Evolutionary conservation across 352 stramenopile genomes (phyloP), one percentile per base, ranked within the genome.

Genomic region (Globisporangium camurandrum): DNA sequence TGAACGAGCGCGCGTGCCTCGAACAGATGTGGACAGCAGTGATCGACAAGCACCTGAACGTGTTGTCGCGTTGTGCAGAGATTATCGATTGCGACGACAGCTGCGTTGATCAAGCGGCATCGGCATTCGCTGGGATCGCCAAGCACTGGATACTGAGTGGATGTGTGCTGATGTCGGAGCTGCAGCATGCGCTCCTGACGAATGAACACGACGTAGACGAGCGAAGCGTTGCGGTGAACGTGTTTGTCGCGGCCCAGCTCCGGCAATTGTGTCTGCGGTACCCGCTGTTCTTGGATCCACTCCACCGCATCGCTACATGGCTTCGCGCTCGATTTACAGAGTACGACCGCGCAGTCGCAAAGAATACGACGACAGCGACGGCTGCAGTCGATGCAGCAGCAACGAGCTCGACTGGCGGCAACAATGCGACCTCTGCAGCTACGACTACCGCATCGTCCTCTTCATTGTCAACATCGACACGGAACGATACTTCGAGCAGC

Each of bases 251-350:
- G 53, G 63, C 81, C 31, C 69, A 84, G 36, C 50, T 58, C 16
- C 60, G 71, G 23, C 61, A 71, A 56, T 56, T 80, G 14, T 66
- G 69, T 34, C 63, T 67, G 16, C 68, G 71, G 51, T 73, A 72
- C 22, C 63, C 69, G 7, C 50, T 88, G 34, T 57, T 88, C 0
- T 23, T 82, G 0, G 76, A 88, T 28, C 73, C 76, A n/a, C 53
- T 83, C 8, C 49, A 53, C 23, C 51, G 51, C 10, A 69, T 56
- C 9, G 47, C 57, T 17, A 24, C 37, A 4, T 85, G 73, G 73
- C 23, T 85, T 27, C 76, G 70, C 34, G 48, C 70, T 10, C 39
- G 46, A 5, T 78, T 51, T 34, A 34, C 24, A 11, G 23, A 57
- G 9, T 44, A 53, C 1, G 33, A 30, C 30, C 46, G n/a, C 33